Conservation (phyloP, 176 grass and related monocot species). For the Eragrostis nindensis region DNA sequence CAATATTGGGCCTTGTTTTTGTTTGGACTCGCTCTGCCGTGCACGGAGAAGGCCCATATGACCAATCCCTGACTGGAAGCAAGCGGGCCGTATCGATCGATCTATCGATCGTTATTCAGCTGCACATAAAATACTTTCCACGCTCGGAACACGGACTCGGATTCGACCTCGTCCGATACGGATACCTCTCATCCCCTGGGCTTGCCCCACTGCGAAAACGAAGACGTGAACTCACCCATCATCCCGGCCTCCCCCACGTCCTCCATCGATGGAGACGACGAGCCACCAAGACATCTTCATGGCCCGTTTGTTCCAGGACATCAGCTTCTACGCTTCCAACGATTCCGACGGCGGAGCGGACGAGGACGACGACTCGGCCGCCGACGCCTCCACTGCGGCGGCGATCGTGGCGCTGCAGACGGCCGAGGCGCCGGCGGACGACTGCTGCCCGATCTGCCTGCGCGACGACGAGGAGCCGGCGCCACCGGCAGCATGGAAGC, state of each 20-base stretch:
- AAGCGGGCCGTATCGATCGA: too few relatives aligned
- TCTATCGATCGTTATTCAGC: too few relatives aligned
- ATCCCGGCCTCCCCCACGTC: not conserved
- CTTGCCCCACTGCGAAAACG: not conserved
- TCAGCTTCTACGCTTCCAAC: not conserved
- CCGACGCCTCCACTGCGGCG: not conserved
- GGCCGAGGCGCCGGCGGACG: not conserved
- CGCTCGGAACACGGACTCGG: not conserved
- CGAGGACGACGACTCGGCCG: not conserved
- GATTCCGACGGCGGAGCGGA: not conserved
- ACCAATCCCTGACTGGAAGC: too few relatives aligned
- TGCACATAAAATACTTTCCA: too few relatives aligned
- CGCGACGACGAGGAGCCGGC: not conserved
- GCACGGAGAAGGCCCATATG: too few relatives aligned
- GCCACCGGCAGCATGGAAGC: not conserved
- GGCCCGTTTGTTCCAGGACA: not conserved
- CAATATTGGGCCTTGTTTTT: too few relatives aligned
- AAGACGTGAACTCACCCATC: not conserved
- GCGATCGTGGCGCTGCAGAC: not conserved
- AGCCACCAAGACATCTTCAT: not conserved
- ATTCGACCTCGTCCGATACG: not conserved
- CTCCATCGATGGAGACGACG: not conserved
- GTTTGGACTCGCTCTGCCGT: too few relatives aligned
- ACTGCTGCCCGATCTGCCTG: slow-evolving; percentile 29
- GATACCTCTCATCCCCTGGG: not conserved